A percentile compares a stretch with the other conserved stretches of the same genome.
These are phyloP conservation scores for Paraconiothyrium brasiliense DNA, from an alignment of 2,329 filamentous ascomycete genomes.

Conservation along the genomic window DNA sequence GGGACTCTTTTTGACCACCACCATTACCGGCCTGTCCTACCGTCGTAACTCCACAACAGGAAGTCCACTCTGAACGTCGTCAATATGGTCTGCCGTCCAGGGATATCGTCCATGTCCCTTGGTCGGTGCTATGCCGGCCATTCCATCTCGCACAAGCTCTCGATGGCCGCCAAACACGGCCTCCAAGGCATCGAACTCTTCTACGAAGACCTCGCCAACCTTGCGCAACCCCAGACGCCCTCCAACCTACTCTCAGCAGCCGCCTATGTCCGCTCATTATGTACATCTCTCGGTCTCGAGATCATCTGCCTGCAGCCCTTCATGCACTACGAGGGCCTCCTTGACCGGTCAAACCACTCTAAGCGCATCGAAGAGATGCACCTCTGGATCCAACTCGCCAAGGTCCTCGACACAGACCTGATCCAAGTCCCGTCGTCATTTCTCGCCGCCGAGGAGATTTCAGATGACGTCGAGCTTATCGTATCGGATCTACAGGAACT, in stretches of 20 bases:
- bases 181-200: slow-evolving; percentile 79
- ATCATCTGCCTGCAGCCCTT: slow-evolving; percentile 80
- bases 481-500: slow-evolving; percentile 70
- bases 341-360: slow-evolving; percentile 68
- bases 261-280: slow-evolving; percentile 64
- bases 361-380: slow-evolving; percentile 69
- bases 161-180: slow-evolving; percentile 71
- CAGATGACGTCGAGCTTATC: slow-evolving; percentile 64
- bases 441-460: slow-evolving; percentile 63
- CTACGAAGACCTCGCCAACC: slow-evolving; percentile 76
- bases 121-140: slow-evolving; percentile 75
- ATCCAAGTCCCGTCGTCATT: slow-evolving; percentile 80
- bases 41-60: not conserved
- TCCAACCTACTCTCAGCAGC: slow-evolving; percentile 67
- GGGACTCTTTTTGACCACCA: not conserved
- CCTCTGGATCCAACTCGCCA: slow-evolving; percentile 74
- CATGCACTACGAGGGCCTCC: slow-evolving; percentile 77
- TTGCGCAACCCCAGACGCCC: slow-evolving; percentile 59
- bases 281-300: slow-evolving; percentile 62
- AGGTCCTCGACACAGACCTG: slow-evolving; percentile 72
- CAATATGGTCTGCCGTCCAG: slow-evolving; percentile 65
- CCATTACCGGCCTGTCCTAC: not conserved
- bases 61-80: slow-evolving; percentile 5
- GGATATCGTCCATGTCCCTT: slow-evolving; percentile 80
- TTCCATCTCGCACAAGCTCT: slow-evolving; percentile 71